phyloP scores from a whole-genome alignment of 257 asterid genomes.

The Penstemon eatonii region DNA sequence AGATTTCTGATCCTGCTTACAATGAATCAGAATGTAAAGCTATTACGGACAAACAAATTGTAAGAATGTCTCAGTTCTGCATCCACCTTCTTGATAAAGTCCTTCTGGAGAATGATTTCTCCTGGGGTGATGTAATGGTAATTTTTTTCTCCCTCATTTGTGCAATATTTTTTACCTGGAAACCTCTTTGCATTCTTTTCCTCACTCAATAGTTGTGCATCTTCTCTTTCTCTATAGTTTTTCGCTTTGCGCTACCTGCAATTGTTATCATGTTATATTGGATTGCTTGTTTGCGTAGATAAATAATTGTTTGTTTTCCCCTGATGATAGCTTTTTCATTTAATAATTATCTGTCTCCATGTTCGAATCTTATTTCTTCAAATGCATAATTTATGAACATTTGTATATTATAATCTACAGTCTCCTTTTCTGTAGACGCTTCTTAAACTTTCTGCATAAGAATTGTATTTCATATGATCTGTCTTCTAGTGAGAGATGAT shows the following conservation, averaged over 20 bases:
- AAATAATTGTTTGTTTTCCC: neutral
- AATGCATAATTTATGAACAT: neutral
- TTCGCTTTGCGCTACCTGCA: neutral
- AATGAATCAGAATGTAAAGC: constrained; percentile 33
- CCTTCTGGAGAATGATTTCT: constrained; percentile 53
- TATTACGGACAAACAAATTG: constrained; percentile 40
- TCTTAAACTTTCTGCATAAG: too few species aligned
- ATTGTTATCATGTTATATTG: constrained; percentile 7
- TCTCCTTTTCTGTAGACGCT: neutral
- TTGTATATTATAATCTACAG: neutral
- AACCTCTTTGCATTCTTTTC: neutral
- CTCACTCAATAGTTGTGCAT: neutral
- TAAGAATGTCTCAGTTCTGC: constrained; percentile 62
- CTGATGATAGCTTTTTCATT: neutral
- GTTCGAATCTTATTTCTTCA: neutral
- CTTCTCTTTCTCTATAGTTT: neutral
- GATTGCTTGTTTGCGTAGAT: constrained; percentile 13
- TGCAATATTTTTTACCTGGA: neutral
- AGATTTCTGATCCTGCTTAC: constrained; percentile 21
- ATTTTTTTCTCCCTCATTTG: constrained; percentile 34
- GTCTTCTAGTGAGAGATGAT: too few species aligned
- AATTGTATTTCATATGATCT: too few species aligned
- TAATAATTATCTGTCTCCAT: neutral
- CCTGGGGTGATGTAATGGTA: constrained; percentile 82
- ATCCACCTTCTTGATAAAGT: constrained; percentile 56